Conservation (phyloP, 441 rosid species). For the Syzygium malaccense region DNA sequence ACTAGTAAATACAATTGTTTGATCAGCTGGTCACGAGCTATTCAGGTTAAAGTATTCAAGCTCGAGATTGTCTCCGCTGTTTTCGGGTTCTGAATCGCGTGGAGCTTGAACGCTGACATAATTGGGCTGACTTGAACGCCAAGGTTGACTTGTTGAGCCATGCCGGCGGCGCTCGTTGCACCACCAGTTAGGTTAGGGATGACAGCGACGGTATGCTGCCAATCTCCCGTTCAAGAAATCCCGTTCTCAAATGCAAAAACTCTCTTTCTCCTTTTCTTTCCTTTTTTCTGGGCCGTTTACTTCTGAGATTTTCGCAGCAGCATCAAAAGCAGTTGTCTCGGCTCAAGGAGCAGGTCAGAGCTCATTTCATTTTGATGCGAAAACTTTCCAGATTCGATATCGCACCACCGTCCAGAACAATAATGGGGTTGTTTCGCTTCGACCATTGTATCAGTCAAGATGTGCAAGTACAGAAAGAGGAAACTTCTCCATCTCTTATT, state of each 20-base stretch:
- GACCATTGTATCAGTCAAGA: not conserved
- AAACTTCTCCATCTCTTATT: not conserved
- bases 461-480: not conserved
- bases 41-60: not conserved
- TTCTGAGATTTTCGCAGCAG: not conserved
- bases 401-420: not conserved
- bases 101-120: not conserved
- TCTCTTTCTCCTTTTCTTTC: not conserved
- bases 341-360: not conserved
- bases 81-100: not conserved
- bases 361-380: not conserved
- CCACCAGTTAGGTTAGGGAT: not conserved
- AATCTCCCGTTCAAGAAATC: not conserved
- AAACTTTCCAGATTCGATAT: not conserved
- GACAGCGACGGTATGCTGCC: not conserved
- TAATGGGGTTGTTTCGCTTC: not conserved
- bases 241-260: not conserved
- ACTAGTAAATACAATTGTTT: not conserved
- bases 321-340: not conserved
- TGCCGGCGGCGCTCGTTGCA: not conserved
- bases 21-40: not conserved
- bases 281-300: not conserved
- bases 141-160: not conserved
- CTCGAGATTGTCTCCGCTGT: not conserved
- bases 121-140: not conserved